Conservation (phyloP, 2,329 filamentous ascomycete species). For the Chaetoscypha palmicola region DNA sequence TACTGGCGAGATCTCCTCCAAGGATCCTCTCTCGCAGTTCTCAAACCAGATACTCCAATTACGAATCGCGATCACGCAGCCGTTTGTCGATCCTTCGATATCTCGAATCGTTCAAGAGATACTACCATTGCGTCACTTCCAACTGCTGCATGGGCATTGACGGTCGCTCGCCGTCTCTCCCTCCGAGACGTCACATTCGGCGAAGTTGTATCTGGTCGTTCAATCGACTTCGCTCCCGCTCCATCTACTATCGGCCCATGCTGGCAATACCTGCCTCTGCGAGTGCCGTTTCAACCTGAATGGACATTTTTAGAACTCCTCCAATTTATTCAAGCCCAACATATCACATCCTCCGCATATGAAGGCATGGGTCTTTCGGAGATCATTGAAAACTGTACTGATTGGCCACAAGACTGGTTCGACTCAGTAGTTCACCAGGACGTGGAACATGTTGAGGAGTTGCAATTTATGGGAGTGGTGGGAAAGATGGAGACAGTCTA, state of each 20-base stretch:
- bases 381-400: slow-evolving; percentile 31
- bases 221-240: slow-evolving; percentile 31
- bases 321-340: slow-evolving; percentile 31
- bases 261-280: slow-evolving; percentile 39
- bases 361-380: slow-evolving; percentile 33
- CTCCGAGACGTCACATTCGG: slow-evolving; percentile 36
- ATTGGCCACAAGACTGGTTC: slow-evolving; percentile 31
- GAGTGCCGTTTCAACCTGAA: slow-evolving; percentile 32
- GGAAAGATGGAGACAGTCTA: slow-evolving; percentile 31
- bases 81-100: slow-evolving; percentile 25
- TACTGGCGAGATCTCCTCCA: slow-evolving; percentile 41
- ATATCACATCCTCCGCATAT: slow-evolving; percentile 26
- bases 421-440: slow-evolving; percentile 35
- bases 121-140: slow-evolving; percentile 38
- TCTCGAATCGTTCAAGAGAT: slow-evolving; percentile 28
- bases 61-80: slow-evolving; percentile 28
- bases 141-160: slow-evolving; percentile 38
- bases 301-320: slow-evolving; percentile 33
- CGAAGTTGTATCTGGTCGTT: slow-evolving; percentile 37
- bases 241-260: slow-evolving; percentile 39
- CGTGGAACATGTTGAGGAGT: slow-evolving; percentile 35
- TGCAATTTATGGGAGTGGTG: slow-evolving; percentile 33
- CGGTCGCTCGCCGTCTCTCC: slow-evolving; percentile 33
- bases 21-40: slow-evolving; percentile 20
- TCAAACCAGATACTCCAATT: slow-evolving; percentile 11